A percentile compares a stretch with the other conserved stretches of the same genome.
Conservation (phyloP, 495 filamentous ascomycete genomes). For the Chaetomium fimeti region DNA sequence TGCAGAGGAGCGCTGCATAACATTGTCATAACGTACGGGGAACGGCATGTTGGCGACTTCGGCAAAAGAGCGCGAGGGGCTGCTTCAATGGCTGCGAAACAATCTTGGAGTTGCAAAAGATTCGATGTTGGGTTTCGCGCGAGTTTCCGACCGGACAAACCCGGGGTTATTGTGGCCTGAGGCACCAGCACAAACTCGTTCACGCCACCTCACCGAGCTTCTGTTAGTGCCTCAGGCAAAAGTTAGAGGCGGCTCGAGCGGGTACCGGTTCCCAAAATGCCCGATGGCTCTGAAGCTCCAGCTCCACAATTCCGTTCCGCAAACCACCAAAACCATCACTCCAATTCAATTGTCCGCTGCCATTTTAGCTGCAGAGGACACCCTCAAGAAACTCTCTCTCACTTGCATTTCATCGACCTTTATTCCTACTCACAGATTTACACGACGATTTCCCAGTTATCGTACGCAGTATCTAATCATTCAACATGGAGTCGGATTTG, state of each 20-base stretch:
- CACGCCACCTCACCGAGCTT: neutral
- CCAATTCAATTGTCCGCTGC: no score
- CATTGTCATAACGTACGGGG: constrained; percentile 34
- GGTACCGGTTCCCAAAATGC: neutral
- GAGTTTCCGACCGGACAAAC: constrained; percentile 39
- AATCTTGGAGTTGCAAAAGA: constrained; percentile 19
- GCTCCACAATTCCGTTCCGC: no score
- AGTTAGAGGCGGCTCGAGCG: constrained; percentile 6
- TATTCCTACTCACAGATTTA: neutral
- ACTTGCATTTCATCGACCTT: neutral
- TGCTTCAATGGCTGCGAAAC: constrained; percentile 37
- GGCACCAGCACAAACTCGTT: no score
- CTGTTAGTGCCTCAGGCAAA: constrained; percentile 11
- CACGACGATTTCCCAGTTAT: neutral
- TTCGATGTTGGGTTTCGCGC: constrained; percentile 36
- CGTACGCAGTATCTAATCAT: neutral
- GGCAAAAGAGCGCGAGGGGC: constrained; percentile 27
- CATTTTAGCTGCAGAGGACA: no score
- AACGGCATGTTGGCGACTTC: constrained; percentile 42
- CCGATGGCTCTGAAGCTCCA: no score
- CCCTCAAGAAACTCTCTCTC: neutral
- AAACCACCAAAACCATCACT: no score
- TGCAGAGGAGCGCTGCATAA: neutral
- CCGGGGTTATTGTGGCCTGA: constrained; percentile 30
- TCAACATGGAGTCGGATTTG: constrained; percentile 58